These are phyloP conservation scores for Pythium insidiosum DNA, from an alignment of 352 stramenopile species.

Conservation along the genomic window DNA sequence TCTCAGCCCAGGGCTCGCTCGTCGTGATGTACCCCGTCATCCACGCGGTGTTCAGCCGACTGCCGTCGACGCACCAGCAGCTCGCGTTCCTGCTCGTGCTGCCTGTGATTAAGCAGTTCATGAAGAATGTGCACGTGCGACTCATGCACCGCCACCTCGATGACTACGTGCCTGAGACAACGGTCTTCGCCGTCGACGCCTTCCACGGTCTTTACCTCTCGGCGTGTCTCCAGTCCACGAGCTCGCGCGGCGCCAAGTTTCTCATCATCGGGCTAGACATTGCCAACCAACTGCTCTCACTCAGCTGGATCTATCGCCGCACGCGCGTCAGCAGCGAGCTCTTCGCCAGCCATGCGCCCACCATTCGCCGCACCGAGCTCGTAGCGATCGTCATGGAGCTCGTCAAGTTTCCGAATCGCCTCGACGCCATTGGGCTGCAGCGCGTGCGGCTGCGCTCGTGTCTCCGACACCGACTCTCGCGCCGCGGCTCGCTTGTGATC, in stretches of 20 bases:
- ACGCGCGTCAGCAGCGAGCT: background rate
- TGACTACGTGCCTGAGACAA: conserved; percentile 6
- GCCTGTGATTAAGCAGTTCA: conserved; percentile 21
- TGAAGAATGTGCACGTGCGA: conserved; percentile 26
- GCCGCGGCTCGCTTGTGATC: background rate
- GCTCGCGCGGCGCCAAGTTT: background rate
- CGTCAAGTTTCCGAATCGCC: background rate
- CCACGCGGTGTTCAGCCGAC: conserved; percentile 19
- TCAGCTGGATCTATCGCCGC: background rate
- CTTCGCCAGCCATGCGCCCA: background rate
- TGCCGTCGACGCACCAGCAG: conserved; percentile 3
- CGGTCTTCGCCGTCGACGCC: conserved; percentile 4
- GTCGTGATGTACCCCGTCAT: conserved; percentile 26
- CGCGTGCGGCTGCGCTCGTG: background rate
- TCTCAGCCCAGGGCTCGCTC: conserved; percentile 15
- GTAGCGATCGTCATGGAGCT: background rate
- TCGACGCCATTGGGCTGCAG: background rate
- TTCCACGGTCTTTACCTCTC: conserved; percentile 4
- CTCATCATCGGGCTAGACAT: conserved; percentile 2
- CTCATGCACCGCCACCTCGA: background rate
- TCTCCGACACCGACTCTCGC: background rate
- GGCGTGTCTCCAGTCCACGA: conserved; percentile 3
- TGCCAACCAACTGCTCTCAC: background rate
- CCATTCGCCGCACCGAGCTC: background rate
- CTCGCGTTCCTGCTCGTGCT: conserved; percentile 17